Conservation (phyloP, 108 stramenopile species). For the Nannochloropsis oceanica region DNA sequence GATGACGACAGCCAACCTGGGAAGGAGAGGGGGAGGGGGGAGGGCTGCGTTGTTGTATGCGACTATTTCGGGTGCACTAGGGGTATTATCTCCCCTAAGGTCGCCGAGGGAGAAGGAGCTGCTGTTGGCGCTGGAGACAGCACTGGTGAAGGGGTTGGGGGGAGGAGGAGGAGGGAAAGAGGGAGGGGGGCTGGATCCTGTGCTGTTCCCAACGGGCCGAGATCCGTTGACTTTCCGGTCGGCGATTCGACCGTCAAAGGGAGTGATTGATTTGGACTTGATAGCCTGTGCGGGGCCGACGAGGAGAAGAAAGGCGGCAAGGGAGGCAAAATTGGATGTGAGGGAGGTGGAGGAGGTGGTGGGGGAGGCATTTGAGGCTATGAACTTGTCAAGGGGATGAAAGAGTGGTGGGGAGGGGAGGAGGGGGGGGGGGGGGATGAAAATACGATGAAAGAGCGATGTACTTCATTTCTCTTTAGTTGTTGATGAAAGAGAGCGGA, state of each 20-base stretch:
- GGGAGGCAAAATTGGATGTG: neutral
- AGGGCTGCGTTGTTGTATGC: neutral
- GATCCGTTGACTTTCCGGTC: neutral
- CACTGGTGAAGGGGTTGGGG: neutral
- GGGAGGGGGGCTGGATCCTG: neutral
- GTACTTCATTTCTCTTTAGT: too few relatives aligned
- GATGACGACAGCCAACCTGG: neutral
- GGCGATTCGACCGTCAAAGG: neutral
- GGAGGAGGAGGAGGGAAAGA: neutral
- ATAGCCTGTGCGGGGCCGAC: neutral
- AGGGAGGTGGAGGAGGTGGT: neutral
- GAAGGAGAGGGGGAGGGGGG: neutral
- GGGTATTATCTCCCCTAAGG: neutral
- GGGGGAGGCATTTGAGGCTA: neutral
- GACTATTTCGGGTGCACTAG: neutral
- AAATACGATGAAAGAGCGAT: too few relatives aligned
- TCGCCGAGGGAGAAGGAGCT: neutral
- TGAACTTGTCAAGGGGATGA: neutral
- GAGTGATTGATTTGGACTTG: neutral
- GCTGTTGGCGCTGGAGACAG: neutral
- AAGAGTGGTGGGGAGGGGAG: neutral
- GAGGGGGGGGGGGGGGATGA: neutral
- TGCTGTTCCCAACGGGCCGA: neutral
- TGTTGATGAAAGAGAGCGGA: neutral
- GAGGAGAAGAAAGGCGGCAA: neutral